Evolutionary conservation across 2,329 filamentous ascomycete genomes (phyloP), one percentile per base, ranked within the genome.

Genomic region (Ceratocystiopsis minuta): DNA sequence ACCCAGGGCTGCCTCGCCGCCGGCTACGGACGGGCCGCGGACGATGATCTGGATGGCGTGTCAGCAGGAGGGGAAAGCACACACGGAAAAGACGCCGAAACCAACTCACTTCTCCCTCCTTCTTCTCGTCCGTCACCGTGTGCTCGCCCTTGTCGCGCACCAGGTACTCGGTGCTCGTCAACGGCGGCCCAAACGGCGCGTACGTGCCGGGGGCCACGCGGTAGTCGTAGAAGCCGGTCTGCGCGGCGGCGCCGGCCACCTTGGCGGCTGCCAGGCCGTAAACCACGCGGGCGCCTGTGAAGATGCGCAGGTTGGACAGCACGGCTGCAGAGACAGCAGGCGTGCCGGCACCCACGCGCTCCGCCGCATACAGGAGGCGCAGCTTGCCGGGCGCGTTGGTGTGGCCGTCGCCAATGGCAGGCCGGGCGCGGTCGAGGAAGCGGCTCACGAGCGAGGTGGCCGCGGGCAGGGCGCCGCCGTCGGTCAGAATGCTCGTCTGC

Each of bases 191-290:
- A 54, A 96, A 94, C 57, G 93, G 86, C 12, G 66, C 64, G 42
- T 58, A 62, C 45, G 42, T 38, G 18, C 55, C 53, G 45, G 62
- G 60, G 47, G 62, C 68, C 24, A 52, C 53, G 31, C 52, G 49
- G 28, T 59, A 61, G 37, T 70, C 63, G 50, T 65, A 65, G 48
- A 63, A 65, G 13, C 46, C 43, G 0, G 83, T 93, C 61, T 96
- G 88, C 1, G 80, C 67, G n/a, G 93, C 73, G 1, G 87, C 80
- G 34, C 90, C 90, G 2, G 87, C 88, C n/a, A 96, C 82, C 46
- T 75, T 73, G 18, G 84, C 66, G 1, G 32, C 77, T 16, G 85
- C 81, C 42, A 98, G 67, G 3, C 86, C 87, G 57, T 96, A 94
- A 40, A 92, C 68, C 43, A 95, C 67, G 40, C 85, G 75, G 2